A percentile compares a stretch with the other conserved stretches of the same genome.
Conservation (phyloP, 345 rosid genomes). For the Aquilaria yunnanensis region DNA sequence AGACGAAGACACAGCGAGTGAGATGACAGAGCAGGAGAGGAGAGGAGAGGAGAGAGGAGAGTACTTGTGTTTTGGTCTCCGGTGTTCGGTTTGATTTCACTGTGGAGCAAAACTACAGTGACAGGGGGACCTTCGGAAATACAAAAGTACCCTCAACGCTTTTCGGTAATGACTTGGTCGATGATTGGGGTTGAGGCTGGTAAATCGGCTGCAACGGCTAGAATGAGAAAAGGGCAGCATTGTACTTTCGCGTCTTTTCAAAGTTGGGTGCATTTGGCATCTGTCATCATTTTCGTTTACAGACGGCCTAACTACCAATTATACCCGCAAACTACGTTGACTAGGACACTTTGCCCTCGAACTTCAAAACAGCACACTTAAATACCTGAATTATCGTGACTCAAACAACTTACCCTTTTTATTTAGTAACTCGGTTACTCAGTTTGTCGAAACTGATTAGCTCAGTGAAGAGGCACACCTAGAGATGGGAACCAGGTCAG, state of each 20-base stretch:
- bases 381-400: too few species aligned
- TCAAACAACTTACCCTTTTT: too few species aligned
- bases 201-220: conserved; percentile 51
- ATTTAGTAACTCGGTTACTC: too few species aligned
- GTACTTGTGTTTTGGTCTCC: not conserved
- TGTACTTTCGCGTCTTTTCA: conserved; percentile 14
- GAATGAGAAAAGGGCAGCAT: conserved; percentile 19
- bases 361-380: too few species aligned
- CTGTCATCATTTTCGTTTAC: not conserved
- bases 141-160: conserved; percentile 19
- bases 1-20: conserved; percentile 20
- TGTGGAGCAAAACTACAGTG: conserved; percentile 10
- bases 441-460: too few species aligned
- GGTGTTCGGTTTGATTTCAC: conserved; percentile 6
- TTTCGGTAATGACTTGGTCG: conserved; percentile 13
- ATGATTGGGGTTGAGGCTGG: not conserved
- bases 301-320: too few species aligned
- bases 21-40: conserved; percentile 12
- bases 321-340: too few species aligned
- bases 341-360: too few species aligned
- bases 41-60: conserved; percentile 14
- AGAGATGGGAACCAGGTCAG: too few species aligned
- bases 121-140: not conserved
- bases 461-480: too few species aligned
- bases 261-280: conserved; percentile 7